phyloP scores from a whole-genome alignment of 306 rosid species.

The Medicago lupulina region DNA sequence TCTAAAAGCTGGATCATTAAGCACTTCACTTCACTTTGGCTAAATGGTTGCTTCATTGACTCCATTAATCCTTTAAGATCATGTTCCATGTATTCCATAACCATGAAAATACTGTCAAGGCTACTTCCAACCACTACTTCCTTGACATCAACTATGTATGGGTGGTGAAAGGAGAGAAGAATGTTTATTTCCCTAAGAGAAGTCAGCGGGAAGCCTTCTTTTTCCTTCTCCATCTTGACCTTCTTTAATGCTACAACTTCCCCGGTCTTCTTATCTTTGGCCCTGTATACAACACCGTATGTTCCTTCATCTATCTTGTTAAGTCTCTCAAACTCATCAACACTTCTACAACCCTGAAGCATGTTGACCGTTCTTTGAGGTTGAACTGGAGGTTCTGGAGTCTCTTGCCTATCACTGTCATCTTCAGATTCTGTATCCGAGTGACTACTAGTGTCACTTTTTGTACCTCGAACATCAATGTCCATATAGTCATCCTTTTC shows the following conservation, averaged over 20 bases:
- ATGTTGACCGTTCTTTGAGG: slow-evolving; percentile 83
- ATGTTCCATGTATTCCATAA: slow-evolving; percentile 99
- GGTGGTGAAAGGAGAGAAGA: slow-evolving; percentile 98
- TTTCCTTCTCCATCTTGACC: slow-evolving; percentile 99
- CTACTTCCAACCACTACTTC: slow-evolving; percentile 99
- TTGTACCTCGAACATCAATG: slow-evolving; percentile 59
- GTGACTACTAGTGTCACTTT: slow-evolving; percentile 60
- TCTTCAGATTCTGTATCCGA: slow-evolving; percentile 73
- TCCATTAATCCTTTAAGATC: slow-evolving; percentile 98
- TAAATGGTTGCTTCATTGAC: slow-evolving; percentile 94
- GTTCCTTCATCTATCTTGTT: slow-evolving; percentile 99
- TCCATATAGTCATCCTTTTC: slow-evolving; percentile 78
- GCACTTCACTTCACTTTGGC: slow-evolving; percentile 99
- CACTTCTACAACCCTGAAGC: slow-evolving; percentile 99
- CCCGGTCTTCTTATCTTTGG: slow-evolving; percentile 86
- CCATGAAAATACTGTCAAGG: slow-evolving; percentile 99
- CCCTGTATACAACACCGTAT: slow-evolving; percentile 98
- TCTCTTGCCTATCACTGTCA: slow-evolving; percentile 55
- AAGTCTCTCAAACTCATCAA: slow-evolving; percentile 97
- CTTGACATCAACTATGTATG: slow-evolving; percentile 93
- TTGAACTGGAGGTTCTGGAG: slow-evolving; percentile 64
- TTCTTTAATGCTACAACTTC: slow-evolving; percentile 98
- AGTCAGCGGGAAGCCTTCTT: slow-evolving; percentile 97
- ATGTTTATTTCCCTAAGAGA: slow-evolving; percentile 98
- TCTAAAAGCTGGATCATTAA: slow-evolving; percentile 94